Evolutionary conservation across 495 filamentous ascomycete species (phyloP).

Genomic region (Acidiella bohemica): DNA sequence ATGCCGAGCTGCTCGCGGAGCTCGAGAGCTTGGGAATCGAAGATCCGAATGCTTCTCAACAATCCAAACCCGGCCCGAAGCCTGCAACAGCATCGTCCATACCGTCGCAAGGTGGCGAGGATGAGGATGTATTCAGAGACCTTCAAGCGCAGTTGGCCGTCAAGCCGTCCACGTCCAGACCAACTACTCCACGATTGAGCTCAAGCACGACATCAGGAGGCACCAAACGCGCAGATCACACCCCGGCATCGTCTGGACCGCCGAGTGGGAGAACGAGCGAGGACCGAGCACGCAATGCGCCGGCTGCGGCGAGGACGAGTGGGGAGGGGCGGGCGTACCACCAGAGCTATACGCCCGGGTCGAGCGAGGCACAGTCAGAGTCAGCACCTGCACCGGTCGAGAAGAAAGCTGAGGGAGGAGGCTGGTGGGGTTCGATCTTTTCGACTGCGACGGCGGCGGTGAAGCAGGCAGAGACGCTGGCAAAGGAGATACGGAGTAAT

Average conservation of each 20-base stretch:
- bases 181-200: slow-evolving; percentile 69
- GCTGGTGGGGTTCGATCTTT: slow-evolving; percentile 88
- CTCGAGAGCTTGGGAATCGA: slow-evolving; percentile 60
- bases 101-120: too few relatives aligned
- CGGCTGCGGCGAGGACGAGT: slow-evolving; percentile 52
- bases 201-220: slow-evolving; percentile 39
- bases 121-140: slow-evolving; percentile 78
- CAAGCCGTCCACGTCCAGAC: slow-evolving; percentile 52
- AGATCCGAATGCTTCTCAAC: slow-evolving; percentile 28
- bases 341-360: slow-evolving; percentile 37
- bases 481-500: slow-evolving; percentile 89
- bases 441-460: slow-evolving; percentile 59
- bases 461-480: slow-evolving; percentile 84
- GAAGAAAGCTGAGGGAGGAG: slow-evolving; percentile 40
- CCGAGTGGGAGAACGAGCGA: slow-evolving; percentile 36
- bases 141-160: slow-evolving; percentile 61
- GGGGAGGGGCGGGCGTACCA: slow-evolving; percentile 60
- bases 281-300: slow-evolving; percentile 38
- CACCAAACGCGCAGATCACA: slow-evolving; percentile 45
- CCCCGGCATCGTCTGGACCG: slow-evolving; percentile 38
- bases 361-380: too few relatives aligned
- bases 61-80: slow-evolving; percentile 32
- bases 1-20: slow-evolving; percentile 71
- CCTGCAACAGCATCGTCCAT: not conserved
- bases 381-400: too few relatives aligned